Evolutionary conservation across 2,329 filamentous ascomycete species (phyloP).

Genomic region (Claviceps sorghi): DNA sequence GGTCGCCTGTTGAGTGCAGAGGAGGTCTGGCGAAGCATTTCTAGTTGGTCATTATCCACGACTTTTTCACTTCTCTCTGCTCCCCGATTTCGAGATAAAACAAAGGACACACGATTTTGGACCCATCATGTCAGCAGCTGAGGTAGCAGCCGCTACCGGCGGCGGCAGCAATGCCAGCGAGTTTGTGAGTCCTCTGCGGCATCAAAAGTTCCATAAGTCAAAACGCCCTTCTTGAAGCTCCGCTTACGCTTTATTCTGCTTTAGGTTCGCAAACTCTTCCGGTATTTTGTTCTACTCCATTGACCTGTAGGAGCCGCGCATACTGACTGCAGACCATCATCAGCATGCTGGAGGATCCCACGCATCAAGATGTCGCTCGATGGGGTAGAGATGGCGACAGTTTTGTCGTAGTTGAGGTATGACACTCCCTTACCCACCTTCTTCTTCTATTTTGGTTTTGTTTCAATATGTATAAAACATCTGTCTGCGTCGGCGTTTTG

Average conservation of each 20-base stretch:
- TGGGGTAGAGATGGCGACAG: constrained; percentile 94
- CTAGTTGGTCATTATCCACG: neutral
- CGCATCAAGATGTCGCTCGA: constrained; percentile 81
- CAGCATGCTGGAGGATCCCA: constrained; percentile 82
- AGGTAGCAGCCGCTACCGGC: constrained; percentile 19
- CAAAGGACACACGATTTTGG: neutral
- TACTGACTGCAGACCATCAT: constrained; percentile 8
- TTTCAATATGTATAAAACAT: too few species aligned
- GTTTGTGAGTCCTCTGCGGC: constrained; percentile 53
- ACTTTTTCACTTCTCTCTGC: neutral
- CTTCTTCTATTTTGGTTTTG: too few species aligned
- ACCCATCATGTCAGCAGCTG: constrained; percentile 19
- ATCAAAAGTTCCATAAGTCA: neutral
- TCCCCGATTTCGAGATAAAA: neutral
- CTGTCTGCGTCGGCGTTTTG: too few species aligned
- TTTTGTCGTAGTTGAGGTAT: constrained; percentile 90
- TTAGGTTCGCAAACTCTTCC: constrained; percentile 95
- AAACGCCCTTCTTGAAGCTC: neutral
- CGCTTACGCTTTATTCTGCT: constrained; percentile 1
- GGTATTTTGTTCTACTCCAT: constrained; percentile 40
- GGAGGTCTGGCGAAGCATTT: neutral
- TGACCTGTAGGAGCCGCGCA: neutral
- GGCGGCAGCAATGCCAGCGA: constrained; percentile 76
- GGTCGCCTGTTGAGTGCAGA: neutral
- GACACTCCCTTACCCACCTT: neutral